Conservation (phyloP, 306 rosid genomes). For the Acmispon strigosus region DNA sequence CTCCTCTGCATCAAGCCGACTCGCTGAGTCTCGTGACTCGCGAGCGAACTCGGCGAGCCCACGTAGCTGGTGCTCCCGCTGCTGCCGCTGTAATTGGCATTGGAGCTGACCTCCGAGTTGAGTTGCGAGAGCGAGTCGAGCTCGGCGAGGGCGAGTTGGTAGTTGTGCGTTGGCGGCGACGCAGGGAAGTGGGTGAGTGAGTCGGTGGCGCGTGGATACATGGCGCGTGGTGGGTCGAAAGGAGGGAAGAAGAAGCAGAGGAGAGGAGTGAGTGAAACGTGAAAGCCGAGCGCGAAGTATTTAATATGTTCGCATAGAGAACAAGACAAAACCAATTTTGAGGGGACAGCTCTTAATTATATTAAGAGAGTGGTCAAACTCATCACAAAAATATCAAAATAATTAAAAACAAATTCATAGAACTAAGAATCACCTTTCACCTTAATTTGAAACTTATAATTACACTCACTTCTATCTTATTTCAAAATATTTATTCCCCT, state of each 20-base stretch:
- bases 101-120: slow-evolving; percentile 37
- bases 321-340: slow-evolving; percentile 1
- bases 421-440: no score
- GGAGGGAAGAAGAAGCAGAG: background rate
- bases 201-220: slow-evolving; percentile 31
- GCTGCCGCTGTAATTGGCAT: slow-evolving; percentile 36
- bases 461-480: no score
- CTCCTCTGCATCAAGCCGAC: slow-evolving; percentile 45
- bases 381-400: no score
- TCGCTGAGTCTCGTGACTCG: slow-evolving; percentile 27
- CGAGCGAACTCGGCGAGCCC: slow-evolving; percentile 48
- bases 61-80: slow-evolving; percentile 58
- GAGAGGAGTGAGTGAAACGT: background rate
- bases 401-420: no score
- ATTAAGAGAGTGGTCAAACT: no score
- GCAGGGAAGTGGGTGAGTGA: slow-evolving; percentile 18
- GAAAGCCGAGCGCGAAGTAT: slow-evolving; percentile 15
- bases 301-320: slow-evolving; percentile 20
- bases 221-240: slow-evolving; percentile 38
- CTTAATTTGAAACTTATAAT: no score
- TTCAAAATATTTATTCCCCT: no score
- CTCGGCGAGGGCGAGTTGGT: slow-evolving; percentile 4
- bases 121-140: slow-evolving; percentile 20
- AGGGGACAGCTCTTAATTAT: no score
- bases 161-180: background rate